A percentile compares a stretch with the other conserved stretches of the same genome.
phyloP scores from a whole-genome alignment of 2,329 filamentous ascomycete species.

The Blastomyces silverae region DNA sequence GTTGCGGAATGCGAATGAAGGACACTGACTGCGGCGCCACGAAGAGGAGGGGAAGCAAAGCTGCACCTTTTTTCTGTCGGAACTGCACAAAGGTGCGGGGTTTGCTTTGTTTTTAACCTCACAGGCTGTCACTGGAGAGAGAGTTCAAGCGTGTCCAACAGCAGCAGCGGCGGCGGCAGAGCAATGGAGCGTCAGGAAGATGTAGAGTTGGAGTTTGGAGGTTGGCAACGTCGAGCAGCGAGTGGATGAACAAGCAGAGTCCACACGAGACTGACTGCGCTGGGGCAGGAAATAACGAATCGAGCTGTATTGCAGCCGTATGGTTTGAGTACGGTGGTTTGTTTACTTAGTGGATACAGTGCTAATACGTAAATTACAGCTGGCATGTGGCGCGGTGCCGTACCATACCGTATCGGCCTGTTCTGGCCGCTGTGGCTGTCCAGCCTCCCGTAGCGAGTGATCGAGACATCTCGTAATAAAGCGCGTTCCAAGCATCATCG shows the following conservation, averaged over 20 bases:
- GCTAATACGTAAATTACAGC: background rate
- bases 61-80: background rate
- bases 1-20: constrained; percentile 5
- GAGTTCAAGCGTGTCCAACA: background rate
- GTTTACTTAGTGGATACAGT: background rate
- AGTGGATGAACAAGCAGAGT: background rate
- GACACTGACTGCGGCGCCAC: background rate
- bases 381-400: background rate
- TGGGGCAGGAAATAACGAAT: too few relatives aligned
- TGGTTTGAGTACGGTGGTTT: too few relatives aligned
- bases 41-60: background rate
- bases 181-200: background rate
- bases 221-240: background rate
- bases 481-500: background rate
- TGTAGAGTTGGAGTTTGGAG: background rate
- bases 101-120: constrained; percentile 2
- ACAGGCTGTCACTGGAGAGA: background rate
- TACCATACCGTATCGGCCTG: background rate
- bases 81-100: background rate
- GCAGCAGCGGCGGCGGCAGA: background rate
- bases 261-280: too few relatives aligned
- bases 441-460: background rate
- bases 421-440: background rate
- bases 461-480: constrained; percentile 5
- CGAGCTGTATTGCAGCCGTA: too few relatives aligned